A percentile compares a stretch with the other conserved stretches of the same genome.
Conservation (phyloP, 108 stramenopile species). For the Cyclotella atomus region DNA sequence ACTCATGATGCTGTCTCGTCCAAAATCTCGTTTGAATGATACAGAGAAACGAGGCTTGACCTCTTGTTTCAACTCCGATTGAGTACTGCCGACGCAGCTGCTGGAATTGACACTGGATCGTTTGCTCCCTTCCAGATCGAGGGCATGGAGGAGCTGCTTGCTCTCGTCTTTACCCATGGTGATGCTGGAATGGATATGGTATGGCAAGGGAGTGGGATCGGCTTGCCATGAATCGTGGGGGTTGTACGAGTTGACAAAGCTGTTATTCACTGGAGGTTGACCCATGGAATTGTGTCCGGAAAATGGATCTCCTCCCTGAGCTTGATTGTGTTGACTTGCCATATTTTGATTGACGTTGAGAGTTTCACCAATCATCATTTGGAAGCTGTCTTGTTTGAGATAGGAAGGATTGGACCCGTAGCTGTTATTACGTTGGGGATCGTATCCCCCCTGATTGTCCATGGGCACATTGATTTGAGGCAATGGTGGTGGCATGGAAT, state of each 20-base stretch:
- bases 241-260: not conserved
- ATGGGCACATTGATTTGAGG: not conserved
- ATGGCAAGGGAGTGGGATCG: constrained; percentile 29
- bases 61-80: too few relatives aligned
- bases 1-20: constrained; percentile 21
- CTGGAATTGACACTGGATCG: not conserved
- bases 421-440: not conserved
- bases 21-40: not conserved
- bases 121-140: not conserved
- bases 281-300: not conserved
- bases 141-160: not conserved
- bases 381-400: constrained; percentile 12
- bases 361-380: constrained; percentile 5
- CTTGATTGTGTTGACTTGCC: not conserved
- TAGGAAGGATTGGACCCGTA: not conserved
- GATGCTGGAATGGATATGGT: not conserved
- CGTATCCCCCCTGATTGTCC: not conserved
- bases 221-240: constrained; percentile 33
- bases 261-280: not conserved
- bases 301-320: not conserved
- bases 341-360: not conserved
- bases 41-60: not conserved
- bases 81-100: too few relatives aligned
- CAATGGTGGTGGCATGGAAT: not conserved
- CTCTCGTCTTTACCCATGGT: constrained; percentile 11